Conservation (phyloP, 495 filamentous ascomycete species). For the Xylona heveae region DNA sequence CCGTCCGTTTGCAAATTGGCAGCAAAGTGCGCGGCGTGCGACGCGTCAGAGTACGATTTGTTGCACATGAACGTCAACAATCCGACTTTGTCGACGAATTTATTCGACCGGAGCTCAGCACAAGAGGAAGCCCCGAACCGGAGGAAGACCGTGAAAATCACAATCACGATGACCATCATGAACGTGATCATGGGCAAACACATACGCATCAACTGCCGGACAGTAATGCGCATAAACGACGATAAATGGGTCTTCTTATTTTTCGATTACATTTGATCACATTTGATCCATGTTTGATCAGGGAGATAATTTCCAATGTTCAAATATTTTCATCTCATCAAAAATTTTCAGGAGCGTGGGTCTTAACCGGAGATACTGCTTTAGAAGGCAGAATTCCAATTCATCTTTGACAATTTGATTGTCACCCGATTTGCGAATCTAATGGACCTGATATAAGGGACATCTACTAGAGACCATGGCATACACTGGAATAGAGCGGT, state of each 20-base stretch:
- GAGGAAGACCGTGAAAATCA: conserved; percentile 17
- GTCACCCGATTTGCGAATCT: too few species aligned
- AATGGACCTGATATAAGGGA: too few species aligned
- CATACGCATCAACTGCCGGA: conserved; percentile 2
- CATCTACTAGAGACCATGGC: too few species aligned
- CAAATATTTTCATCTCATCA: too few species aligned
- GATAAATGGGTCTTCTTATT: too few species aligned
- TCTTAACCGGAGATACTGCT: too few species aligned
- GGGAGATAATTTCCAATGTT: background rate
- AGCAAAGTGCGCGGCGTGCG: conserved; percentile 60
- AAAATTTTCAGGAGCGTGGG: too few species aligned
- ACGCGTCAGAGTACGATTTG: conserved; percentile 61
- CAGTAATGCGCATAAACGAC: conserved; percentile 10
- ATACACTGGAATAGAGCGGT: too few species aligned
- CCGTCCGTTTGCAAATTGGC: conserved; percentile 45
- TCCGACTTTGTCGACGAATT: conserved; percentile 55
- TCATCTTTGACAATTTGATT: too few species aligned
- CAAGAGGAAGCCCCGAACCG: conserved; percentile 42
- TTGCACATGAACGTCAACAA: conserved; percentile 28
- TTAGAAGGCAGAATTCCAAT: too few species aligned
- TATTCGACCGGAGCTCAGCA: conserved; percentile 41
- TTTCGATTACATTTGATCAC: too few species aligned
- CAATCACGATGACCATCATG: conserved; percentile 21
- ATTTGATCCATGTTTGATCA: background rate
- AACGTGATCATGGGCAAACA: conserved; percentile 15